Evolutionary conservation across 1,284 basidiomycete genomes (phyloP), one percentile per base, ranked within the genome.

Genomic region (Malassezia nana): DNA sequence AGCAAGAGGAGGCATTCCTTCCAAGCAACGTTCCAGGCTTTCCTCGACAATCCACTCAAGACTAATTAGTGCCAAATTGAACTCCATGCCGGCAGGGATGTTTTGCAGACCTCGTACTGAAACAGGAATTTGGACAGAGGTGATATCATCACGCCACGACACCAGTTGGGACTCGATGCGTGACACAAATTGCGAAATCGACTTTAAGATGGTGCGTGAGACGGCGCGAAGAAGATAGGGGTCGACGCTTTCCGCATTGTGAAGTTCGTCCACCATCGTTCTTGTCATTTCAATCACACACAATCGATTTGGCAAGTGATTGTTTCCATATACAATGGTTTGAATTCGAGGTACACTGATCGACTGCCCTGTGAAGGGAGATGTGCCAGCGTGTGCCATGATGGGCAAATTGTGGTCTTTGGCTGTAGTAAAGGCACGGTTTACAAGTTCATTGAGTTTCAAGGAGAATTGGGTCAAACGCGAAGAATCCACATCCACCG

Each of bases 31-130:
- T 52, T 73, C 70, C n/a, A 73, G 44, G 29, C 64, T 62, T 48
- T 73, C 69, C 48, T 71, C 68, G 4, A 73, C 64, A 49, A 69
- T 68, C 70, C 70, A 73, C 28, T 63, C 63, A 40, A 72, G 52
- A 15, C 67, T 61, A 22, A 69, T 63, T 15, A 73, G 60, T 28
- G 67, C 70, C 28, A 73, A 39, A 48, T 73, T 73, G 62, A 65
- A 73, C 41, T 71, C 70, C 60, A 71, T 60, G 5, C 66, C 68
- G 0, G 65, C 54, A 3, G 70, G 64, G 6, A 67, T 43, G 30
- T 64, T 43, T 6, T 55, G 49, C 0, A 63, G 64, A 22, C 66
- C 67, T 43, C 66, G 66, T 32, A 60, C 55, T 20, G 60, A 65
- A 26, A 58, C 40, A 2, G 70, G 70, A 30, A 71, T 57, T n/a